phyloP scores from a whole-genome alignment of 1,284 basidiomycete species.

The Meira nashicola region DNA sequence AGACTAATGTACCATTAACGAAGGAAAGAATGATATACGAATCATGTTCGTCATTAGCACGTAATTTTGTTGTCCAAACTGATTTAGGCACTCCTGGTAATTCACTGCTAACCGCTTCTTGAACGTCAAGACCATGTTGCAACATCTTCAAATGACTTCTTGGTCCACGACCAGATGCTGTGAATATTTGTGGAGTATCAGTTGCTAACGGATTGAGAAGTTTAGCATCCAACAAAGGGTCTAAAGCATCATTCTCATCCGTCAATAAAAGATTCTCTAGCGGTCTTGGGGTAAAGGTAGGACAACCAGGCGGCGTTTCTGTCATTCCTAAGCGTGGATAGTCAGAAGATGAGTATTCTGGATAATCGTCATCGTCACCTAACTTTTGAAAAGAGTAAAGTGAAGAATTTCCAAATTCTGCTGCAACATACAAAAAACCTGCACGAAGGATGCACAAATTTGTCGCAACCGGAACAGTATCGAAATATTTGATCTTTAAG shows the following conservation, averaged over 20 bases:
- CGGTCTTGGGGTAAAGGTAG: constrained; percentile 42
- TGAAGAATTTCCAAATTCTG: constrained; percentile 40
- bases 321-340: constrained; percentile 34
- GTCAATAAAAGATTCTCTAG: constrained; percentile 47
- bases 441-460: constrained; percentile 45
- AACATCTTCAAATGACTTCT: constrained; percentile 50
- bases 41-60: constrained; percentile 40
- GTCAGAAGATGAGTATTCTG: constrained; percentile 40
- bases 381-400: constrained; percentile 53
- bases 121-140: constrained; percentile 48
- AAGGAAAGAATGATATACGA: constrained; percentile 52
- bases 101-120: constrained; percentile 51
- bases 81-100: constrained; percentile 49
- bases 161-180: constrained; percentile 45
- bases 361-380: constrained; percentile 49
- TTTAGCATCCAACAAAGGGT: constrained; percentile 48
- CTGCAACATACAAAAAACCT: constrained; percentile 50
- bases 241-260: constrained; percentile 42
- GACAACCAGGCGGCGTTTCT: constrained; percentile 22
- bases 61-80: constrained; percentile 49
- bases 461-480: constrained; percentile 48
- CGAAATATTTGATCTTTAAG: constrained; percentile 52
- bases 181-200: constrained; percentile 50
- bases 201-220: constrained; percentile 37
- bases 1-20: constrained; percentile 50